Conservation (phyloP, 2,329 filamentous ascomycete species). For the Tolypocladium nubicola region DNA sequence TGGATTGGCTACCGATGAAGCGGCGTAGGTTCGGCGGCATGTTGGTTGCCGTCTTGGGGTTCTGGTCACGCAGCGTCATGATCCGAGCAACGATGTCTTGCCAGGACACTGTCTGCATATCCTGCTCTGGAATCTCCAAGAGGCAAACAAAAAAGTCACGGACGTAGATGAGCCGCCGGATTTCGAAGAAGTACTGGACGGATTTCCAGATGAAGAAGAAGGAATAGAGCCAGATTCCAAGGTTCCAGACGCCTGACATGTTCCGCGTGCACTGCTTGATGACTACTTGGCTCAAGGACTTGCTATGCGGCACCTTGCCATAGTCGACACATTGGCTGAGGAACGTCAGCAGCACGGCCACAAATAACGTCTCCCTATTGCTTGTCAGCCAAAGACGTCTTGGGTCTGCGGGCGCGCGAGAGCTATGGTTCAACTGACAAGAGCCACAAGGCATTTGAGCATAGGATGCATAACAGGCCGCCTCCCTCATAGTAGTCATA, state of each 20-base stretch:
- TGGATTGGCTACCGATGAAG: slow-evolving; percentile 74
- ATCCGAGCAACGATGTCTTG: slow-evolving; percentile 79
- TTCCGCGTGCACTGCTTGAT: slow-evolving; percentile 64
- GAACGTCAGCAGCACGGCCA: slow-evolving; percentile 74
- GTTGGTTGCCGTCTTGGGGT: slow-evolving; percentile 63
- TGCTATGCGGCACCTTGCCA: slow-evolving; percentile 56
- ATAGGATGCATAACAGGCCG: slow-evolving; percentile 75
- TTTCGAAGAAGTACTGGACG: slow-evolving; percentile 62
- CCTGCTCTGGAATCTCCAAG: slow-evolving; percentile 67
- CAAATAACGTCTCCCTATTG: slow-evolving; percentile 64
- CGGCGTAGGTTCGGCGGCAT: slow-evolving; percentile 39
- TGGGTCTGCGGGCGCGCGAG: background rate
- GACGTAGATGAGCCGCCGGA: slow-evolving; percentile 63
- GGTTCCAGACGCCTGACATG: slow-evolving; percentile 67
- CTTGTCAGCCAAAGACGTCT: slow-evolving; percentile 1
- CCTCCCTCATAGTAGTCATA: slow-evolving; percentile 80
- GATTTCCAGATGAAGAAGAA: slow-evolving; percentile 79
- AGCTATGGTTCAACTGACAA: slow-evolving; percentile 40
- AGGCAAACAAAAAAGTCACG: slow-evolving; percentile 80
- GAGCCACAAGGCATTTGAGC: slow-evolving; percentile 61
- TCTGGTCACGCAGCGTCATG: slow-evolving; percentile 74
- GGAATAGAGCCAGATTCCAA: slow-evolving; percentile 73
- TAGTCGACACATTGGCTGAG: slow-evolving; percentile 83
- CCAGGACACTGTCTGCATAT: slow-evolving; percentile 94
- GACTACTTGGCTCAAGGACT: slow-evolving; percentile 39